Percentiles rank a stretch among this genome's conserved stretches.
Conservation (phyloP, 2,329 filamentous ascomycete species). For the Fusarium keratoplasticum region DNA sequence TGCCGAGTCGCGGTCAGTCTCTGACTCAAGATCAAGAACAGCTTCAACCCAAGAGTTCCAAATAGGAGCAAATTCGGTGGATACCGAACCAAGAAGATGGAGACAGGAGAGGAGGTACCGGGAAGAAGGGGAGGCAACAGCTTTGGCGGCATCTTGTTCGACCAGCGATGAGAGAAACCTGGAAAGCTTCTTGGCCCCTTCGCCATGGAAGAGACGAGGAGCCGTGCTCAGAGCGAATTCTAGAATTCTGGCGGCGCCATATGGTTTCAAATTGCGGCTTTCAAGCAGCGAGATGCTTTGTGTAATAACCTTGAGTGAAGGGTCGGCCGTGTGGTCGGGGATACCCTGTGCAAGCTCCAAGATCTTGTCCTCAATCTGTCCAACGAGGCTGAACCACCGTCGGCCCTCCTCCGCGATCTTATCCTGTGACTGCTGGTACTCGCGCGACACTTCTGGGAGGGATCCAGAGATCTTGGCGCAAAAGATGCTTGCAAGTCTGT, state of each 20-base stretch:
- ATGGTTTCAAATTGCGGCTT: slow-evolving; percentile 67
- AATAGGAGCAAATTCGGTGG: slow-evolving; percentile 52
- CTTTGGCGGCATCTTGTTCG: slow-evolving; percentile 63
- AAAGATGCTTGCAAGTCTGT: slow-evolving; percentile 69
- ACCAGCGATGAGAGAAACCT: slow-evolving; percentile 63
- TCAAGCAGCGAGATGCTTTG: slow-evolving; percentile 58
- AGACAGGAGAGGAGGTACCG: slow-evolving; percentile 74
- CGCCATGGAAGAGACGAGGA: slow-evolving; percentile 55
- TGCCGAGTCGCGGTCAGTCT: slow-evolving; percentile 43
- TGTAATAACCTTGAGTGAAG: slow-evolving; percentile 47
- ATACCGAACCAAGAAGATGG: slow-evolving; percentile 62
- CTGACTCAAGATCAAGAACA: slow-evolving; percentile 51
- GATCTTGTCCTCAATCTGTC: slow-evolving; percentile 56
- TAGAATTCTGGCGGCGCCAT: slow-evolving; percentile 63
- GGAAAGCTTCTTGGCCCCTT: slow-evolving; percentile 51
- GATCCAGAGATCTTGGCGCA: slow-evolving; percentile 77
- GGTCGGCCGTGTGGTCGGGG: slow-evolving; percentile 46
- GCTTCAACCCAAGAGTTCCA: slow-evolving; percentile 60
- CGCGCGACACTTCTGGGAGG: slow-evolving; percentile 83
- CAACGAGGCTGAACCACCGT: slow-evolving; percentile 73
- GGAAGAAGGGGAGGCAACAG: slow-evolving; percentile 77
- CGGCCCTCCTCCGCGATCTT: slow-evolving; percentile 73
- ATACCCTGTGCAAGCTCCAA: slow-evolving; percentile 21
- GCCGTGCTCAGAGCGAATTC: slow-evolving; percentile 53
- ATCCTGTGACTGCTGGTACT: slow-evolving; percentile 79